Evolutionary conservation across 306 rosid species (phyloP).

Genomic region (Gastrolobium bilobum): DNA sequence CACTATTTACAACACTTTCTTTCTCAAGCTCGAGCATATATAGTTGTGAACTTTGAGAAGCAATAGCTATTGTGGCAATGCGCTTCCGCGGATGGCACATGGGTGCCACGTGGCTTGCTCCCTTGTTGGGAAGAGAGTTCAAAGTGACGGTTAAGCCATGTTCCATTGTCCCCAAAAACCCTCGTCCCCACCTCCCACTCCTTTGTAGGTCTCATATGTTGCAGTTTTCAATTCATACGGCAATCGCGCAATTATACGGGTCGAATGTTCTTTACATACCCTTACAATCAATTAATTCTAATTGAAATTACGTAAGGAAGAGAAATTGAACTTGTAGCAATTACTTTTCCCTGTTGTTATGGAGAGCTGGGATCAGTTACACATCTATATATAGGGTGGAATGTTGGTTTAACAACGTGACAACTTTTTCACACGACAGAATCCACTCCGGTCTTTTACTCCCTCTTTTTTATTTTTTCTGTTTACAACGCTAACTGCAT

Average conservation of each 20-base stretch:
- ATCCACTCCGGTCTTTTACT: too few relatives aligned
- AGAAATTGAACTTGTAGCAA: constrained; percentile 18
- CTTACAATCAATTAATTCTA: not conserved
- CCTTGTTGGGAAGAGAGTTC: constrained; percentile 46
- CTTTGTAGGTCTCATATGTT: constrained; percentile 51
- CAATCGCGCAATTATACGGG: constrained; percentile 21
- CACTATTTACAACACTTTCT: too few relatives aligned
- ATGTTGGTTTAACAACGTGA: too few relatives aligned
- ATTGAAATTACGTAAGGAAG: not conserved
- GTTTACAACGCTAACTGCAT: too few relatives aligned
- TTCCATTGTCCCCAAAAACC: constrained; percentile 60
- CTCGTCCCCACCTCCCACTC: constrained; percentile 61
- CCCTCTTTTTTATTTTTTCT: too few relatives aligned
- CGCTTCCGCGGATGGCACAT: constrained; percentile 49
- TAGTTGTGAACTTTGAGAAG: not conserved
- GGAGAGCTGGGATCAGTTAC: not conserved
- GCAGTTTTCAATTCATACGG: constrained; percentile 24
- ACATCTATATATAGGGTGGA: too few relatives aligned
- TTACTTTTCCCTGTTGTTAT: not conserved
- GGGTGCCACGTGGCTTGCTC: constrained; percentile 62
- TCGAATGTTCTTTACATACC: constrained; percentile 17
- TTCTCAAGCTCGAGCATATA: too few relatives aligned
- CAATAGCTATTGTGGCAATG: constrained; percentile 45
- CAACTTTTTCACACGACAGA: too few relatives aligned
- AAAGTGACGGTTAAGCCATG: constrained; percentile 73